Base-by-base conservation (phyloP, 371 early-diverging fungal genomes). In the Lichtheimia ramosa region DNA sequence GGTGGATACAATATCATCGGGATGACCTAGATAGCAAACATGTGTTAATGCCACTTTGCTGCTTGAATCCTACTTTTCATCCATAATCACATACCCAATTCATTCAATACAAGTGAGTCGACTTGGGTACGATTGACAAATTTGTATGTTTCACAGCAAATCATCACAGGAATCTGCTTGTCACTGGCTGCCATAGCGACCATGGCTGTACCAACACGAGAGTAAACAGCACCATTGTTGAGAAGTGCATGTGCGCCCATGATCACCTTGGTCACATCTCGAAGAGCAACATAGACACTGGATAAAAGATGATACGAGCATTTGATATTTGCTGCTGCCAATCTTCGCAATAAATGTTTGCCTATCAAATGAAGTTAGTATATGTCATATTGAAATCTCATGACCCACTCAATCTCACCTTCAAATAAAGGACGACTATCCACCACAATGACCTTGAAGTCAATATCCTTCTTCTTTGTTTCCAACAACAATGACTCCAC, bases 51-150 rank as follows among this genome's bases (percentile, higher is more conserved):
- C 21, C 13, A 46, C 14, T 18, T 14, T 13, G 20, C 40, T 34
- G 6, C 40, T 12, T 10, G n/a, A n/a, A n/a, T 52, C n/a, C 6
- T 16, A 14, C n/a, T 3, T 43, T 46, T 5, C 46, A 2, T 51
- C 15, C n/a, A n/a, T n/a, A n/a, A 43, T 51, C 18, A 52, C 70
- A 48, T 63, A 75, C 92, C 96, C 55, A 97, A 81, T 72, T 98
- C 99, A 73, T 99, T 98, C 88, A 86, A 86, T 2, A 96, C 97
- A 68, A 96, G 90, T 3, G 96, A 92, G 73, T 98, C 99, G 21
- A 99, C 82, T 68, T 96, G 92, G 18, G 94, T 91, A 13, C 88
- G 83, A 49, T 96, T 95, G 54, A 90, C 88, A 66, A 98, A 98
- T 80, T 99, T 99, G 81, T 96, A 96, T 1, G 92, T 93, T 74